Evolutionary conservation across 2,329 filamentous ascomycete species (phyloP).

Genomic region (Bipolaris bicolor): DNA sequence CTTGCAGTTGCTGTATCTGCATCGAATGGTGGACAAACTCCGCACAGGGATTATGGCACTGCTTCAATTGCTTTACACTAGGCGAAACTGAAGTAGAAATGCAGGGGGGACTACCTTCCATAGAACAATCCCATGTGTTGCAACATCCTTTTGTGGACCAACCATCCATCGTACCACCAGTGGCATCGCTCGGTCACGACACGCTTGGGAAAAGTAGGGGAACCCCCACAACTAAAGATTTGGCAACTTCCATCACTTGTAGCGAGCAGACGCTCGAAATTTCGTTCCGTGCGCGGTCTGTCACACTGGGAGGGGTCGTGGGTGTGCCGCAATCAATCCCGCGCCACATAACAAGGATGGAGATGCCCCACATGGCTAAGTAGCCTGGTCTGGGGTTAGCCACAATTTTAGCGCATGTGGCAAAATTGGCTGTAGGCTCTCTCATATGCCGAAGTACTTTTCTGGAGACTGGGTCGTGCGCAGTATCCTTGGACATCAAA

Average conservation of each 20-base stretch:
- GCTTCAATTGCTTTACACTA: neutral
- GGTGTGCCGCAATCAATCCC: neutral
- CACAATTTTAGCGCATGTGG: too few species aligned
- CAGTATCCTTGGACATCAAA: too few species aligned
- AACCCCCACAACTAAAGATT: neutral
- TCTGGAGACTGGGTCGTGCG: too few species aligned
- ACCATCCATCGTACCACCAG: neutral
- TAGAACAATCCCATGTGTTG: neutral
- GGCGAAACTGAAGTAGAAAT: constrained; percentile 1
- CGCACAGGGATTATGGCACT: constrained; percentile 1
- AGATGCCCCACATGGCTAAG: neutral
- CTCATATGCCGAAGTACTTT: neutral
- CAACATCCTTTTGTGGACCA: neutral
- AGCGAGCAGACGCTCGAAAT: neutral
- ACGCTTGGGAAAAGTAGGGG: neutral
- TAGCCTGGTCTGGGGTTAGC: neutral
- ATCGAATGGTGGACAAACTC: neutral
- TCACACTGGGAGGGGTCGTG: neutral
- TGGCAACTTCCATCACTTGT: neutral
- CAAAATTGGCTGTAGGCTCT: neutral
- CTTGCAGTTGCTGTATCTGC: constrained; percentile 1
- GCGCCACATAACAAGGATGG: neutral
- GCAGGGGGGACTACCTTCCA: neutral
- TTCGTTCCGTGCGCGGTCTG: neutral
- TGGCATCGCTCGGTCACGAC: neutral